Evolutionary conservation across 2,329 filamentous ascomycete species (phyloP).

Genomic region (Clonostachys rosea): DNA sequence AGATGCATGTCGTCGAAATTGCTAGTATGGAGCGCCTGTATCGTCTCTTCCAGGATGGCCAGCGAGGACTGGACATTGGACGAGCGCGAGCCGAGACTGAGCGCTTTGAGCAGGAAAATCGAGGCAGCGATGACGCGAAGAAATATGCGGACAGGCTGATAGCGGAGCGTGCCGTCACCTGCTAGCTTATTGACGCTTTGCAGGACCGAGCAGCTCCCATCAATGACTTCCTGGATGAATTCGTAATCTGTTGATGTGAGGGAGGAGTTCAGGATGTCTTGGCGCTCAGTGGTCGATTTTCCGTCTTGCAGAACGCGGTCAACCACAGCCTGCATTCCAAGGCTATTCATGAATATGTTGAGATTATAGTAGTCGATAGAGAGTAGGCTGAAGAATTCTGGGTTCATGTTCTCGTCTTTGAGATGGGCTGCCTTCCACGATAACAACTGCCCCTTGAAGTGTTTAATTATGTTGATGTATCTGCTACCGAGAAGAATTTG

Average conservation of each 20-base stretch:
- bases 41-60: neutral
- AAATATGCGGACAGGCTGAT: conserved; percentile 47
- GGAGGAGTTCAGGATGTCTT: neutral
- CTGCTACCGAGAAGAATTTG: neutral
- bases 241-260: conserved; percentile 43
- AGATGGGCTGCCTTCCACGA: conserved; percentile 2
- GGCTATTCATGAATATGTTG: conserved; percentile 34
- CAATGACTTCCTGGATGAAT: conserved; percentile 51
- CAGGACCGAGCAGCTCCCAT: conserved; percentile 45
- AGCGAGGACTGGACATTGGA: conserved; percentile 6
- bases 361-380: conserved; percentile 45
- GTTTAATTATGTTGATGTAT: neutral
- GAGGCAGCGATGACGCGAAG: conserved; percentile 48
- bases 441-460: neutral
- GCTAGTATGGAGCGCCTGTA: neutral
- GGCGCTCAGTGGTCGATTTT: too few species aligned
- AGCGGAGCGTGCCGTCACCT: conserved; percentile 38
- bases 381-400: conserved; percentile 23
- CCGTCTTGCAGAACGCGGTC: conserved; percentile 17
- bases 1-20: neutral
- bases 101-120: conserved; percentile 43
- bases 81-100: conserved; percentile 6
- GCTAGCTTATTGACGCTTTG: conserved; percentile 41
- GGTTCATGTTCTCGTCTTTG: conserved; percentile 4
- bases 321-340: conserved; percentile 52